These are phyloP conservation scores for Magnolia kwangsiensis DNA, from an alignment of 164 flowering plant species.

Conservation along the genomic window DNA sequence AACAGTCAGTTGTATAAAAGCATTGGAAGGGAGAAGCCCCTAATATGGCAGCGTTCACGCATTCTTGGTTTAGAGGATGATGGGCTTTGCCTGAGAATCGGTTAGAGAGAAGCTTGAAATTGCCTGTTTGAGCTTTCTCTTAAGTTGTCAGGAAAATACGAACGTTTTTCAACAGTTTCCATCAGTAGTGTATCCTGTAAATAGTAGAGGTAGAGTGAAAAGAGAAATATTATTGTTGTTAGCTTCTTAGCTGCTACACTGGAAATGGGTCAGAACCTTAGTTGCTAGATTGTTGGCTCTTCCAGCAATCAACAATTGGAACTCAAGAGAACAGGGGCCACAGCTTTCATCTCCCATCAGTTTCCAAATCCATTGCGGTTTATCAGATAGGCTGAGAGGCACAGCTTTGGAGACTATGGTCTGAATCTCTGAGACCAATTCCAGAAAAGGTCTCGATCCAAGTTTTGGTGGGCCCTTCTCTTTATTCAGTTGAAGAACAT, in stretches of 20 bases:
- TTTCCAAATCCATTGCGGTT: not conserved
- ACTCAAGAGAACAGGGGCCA: not conserved
- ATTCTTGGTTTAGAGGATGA: not conserved
- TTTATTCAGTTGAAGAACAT: not conserved
- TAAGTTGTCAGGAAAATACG: not conserved
- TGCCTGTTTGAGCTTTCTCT: constrained; percentile 9
- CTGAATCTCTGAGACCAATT: not conserved
- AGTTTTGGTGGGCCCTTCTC: not conserved
- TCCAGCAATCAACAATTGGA: not conserved
- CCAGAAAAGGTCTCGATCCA: not conserved
- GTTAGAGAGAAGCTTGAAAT: not conserved
- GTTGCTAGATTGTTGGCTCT: constrained; percentile 5
- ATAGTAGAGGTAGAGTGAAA: constrained; percentile 14
- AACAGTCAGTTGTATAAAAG: not conserved
- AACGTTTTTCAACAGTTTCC: not conserved
- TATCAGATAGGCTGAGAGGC: constrained; percentile 1
- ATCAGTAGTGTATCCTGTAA: constrained; percentile 13
- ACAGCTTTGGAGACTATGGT: not conserved
- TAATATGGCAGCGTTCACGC: not conserved
- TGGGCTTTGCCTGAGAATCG: not conserved
- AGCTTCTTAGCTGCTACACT: constrained; percentile 10
- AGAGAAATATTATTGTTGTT: constrained; percentile 7
- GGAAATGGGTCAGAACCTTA: not conserved
- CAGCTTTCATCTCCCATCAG: not conserved
- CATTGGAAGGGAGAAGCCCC: not conserved